Base-by-base conservation (phyloP, 1,139 yeast species). In the Debaryomyces sp. region DNA sequence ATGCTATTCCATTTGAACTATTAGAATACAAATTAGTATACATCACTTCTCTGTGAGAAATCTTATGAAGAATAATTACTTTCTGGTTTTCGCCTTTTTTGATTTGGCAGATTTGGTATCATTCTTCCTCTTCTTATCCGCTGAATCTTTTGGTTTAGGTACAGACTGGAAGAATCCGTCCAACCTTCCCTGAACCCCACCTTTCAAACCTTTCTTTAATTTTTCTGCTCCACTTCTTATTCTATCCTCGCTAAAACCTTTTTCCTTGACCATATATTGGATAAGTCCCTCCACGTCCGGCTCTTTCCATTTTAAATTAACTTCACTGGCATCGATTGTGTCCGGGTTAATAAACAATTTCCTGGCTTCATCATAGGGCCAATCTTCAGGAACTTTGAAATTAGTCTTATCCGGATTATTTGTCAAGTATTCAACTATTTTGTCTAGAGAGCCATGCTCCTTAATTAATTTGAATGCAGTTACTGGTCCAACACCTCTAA, bases 401-500 rank as follows among this genome's bases (percentile, higher is more conserved):
- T 91, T 91, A 18, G 83, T 75, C 49, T 77, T 77, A 15, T 82
- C 85, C 1, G 87, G 86, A 50, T 83, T 79, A 45, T 73, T 74
- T 38, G 79, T 71, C 38, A 91, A 81, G 56, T 72, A 75, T 56
- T 85, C 85, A 32, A 92, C 81, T 41, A 95, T 82, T 43, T 84
- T 84, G 51, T 92, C 98, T 46, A 94, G 75, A 0, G 87, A 78
- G 1, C 87, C 85, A 66, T 90, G 92, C 61, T 94, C 97, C 63
- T 86, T 87, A 56, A 94, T 89, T 53, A 94, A 77, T 60, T 94
- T 92, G 55, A 81, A 77, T 0, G 98, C 99, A 1, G 97, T 92
- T 1, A 88, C 94, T 0, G 98, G 98, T 4, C 99, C 99, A 47
- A 95, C 86, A 12, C 99, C 99, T 55, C 83, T 82, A 50, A 95